Base-by-base conservation (phyloP, 306 rosid species). In the Rubus idaeus region DNA sequence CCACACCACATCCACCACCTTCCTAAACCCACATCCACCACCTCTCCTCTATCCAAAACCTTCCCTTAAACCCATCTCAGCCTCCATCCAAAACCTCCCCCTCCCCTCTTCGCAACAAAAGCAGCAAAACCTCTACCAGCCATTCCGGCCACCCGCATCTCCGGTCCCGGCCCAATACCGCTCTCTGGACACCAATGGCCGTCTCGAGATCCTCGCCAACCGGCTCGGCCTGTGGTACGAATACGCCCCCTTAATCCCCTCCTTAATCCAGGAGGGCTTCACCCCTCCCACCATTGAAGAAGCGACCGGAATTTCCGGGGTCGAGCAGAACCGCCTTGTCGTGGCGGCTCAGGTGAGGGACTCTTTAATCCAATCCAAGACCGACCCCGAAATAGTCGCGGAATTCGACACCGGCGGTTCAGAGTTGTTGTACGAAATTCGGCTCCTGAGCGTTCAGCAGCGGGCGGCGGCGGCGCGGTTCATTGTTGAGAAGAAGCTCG, bases 221-320 rank as follows among this genome's bases (percentile, higher is more conserved):
- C 97, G 97, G 21, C 85, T 95, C 53, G 98, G 98, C 55, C 78
- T 73, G n/a, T 95, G 98, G 98, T 77, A 66, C 75, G 88, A 92
- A 41, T 92, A 82, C 80, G 97, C 98, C 10, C 93, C 97, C 0
- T 81, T 95, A 14, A 95, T 95, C 66, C 57, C 90, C 8, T 73
- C 92, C 74, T 80, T 95, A 8, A 10, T 83, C 57, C 91, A 84
- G 8, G 92, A 95, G 5, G 98, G 96, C 45, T 95, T 95, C 65
- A 63, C 93, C 6, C 89, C 89, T 63, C 84, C 98, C 6, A 64
- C 79, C 35, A 81, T 92, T 4, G 98, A 95, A 57, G 97, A 90
- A 53, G 61, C 62, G 78, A 92, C 98, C 37, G 97, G 98, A 44
- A 89, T 92, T 5, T 18, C 81, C 67, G 88, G 91, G 1, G 88